Percentiles rank a stretch among this genome's conserved stretches.
phyloP scores from a whole-genome alignment of 306 rosid species.

The Ceratonia siliqua region DNA sequence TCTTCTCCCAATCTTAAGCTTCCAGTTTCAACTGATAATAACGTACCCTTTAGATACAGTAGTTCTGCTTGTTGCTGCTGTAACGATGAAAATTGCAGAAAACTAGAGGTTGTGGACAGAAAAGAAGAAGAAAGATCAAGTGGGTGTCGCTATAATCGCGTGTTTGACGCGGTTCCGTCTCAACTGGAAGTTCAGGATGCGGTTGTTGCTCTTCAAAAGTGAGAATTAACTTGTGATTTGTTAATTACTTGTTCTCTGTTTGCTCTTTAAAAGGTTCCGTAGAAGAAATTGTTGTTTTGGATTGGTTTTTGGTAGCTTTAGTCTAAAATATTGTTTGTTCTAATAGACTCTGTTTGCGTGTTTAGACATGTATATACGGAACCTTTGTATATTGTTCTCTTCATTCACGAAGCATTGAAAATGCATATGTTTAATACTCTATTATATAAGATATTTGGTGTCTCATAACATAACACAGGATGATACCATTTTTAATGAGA shows the following conservation, averaged over 20 bases:
- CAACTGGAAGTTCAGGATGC: slow-evolving; percentile 59
- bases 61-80: slow-evolving; percentile 34
- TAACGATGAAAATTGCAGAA: slow-evolving; percentile 21
- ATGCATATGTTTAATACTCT: too few relatives aligned
- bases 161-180: slow-evolving; percentile 57
- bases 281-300: not conserved
- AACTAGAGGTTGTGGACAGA: not conserved
- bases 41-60: not conserved
- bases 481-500: too few relatives aligned
- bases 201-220: slow-evolving; percentile 53
- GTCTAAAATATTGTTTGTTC: not conserved
- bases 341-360: not conserved
- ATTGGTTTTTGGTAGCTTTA: not conserved
- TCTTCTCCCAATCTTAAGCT: slow-evolving; percentile 30
- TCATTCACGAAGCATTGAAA: too few relatives aligned
- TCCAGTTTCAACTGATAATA: slow-evolving; percentile 33
- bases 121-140: slow-evolving; percentile 28
- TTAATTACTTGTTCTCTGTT: not conserved
- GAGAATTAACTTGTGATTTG: slow-evolving; percentile 21
- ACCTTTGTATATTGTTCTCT: too few relatives aligned
- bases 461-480: too few relatives aligned
- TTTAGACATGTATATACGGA: not conserved
- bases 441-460: too few relatives aligned
- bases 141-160: slow-evolving; percentile 24
- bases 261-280: too few relatives aligned